A percentile compares a stretch with the other conserved stretches of the same genome.
Conservation (phyloP, 768 basidiomycete genomes). For the Strobilomyces echinocephalus region DNA sequence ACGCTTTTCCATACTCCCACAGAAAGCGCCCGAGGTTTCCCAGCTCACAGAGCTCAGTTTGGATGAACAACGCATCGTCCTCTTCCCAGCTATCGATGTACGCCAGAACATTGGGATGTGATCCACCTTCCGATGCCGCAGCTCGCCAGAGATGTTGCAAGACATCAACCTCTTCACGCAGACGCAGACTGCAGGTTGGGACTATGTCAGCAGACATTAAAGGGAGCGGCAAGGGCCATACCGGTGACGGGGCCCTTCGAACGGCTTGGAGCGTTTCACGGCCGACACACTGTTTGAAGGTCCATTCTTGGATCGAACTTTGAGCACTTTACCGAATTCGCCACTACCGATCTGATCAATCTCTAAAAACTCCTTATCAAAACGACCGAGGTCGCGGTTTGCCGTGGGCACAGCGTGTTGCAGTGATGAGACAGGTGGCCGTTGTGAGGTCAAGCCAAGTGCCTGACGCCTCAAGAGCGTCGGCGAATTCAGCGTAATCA, state of each 20-base stretch:
- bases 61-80: conserved; percentile 80
- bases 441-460: conserved; percentile 22
- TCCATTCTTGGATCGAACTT: conserved; percentile 64
- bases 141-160: conserved; percentile 66
- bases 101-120: conserved; percentile 77
- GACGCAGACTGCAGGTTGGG: conserved; percentile 53
- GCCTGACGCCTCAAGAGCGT: conserved; percentile 35
- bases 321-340: conserved; percentile 91
- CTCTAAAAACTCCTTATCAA: conserved; percentile 77
- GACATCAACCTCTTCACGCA: conserved; percentile 93
- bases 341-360: conserved; percentile 83
- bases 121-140: conserved; percentile 23
- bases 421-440: conserved; percentile 20
- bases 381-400: conserved; percentile 57
- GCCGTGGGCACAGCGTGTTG: conserved; percentile 29
- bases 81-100: conserved; percentile 98
- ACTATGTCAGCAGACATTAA: conserved; percentile 17
- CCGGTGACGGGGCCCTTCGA: conserved; percentile 90
- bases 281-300: conserved; percentile 61
- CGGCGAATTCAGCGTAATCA: conserved; percentile 43
- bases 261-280: conserved; percentile 90
- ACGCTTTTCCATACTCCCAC: conserved; percentile 82
- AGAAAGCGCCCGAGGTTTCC: conserved; percentile 91
- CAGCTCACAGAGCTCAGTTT: conserved; percentile 89
- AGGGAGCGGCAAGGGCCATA: conserved; percentile 35